Evolutionary conservation across 1,284 basidiomycete genomes (phyloP).

Genomic region (Leccinum fallax): DNA sequence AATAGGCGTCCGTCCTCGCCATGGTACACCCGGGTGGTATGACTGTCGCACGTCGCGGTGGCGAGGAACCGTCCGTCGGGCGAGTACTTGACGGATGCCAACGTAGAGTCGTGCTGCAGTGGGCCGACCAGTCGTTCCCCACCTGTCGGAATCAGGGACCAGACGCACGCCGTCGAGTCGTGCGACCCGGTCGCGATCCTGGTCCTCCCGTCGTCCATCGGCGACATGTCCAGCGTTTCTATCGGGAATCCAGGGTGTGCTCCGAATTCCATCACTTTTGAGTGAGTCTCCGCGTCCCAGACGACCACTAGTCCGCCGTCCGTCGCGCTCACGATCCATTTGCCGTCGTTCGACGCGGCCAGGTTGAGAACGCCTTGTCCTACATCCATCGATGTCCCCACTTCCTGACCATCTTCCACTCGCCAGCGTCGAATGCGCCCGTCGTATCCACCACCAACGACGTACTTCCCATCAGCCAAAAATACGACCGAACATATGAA

Average conservation of each 20-base stretch:
- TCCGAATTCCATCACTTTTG: background rate
- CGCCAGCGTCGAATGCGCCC: constrained; percentile 4
- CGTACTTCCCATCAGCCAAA: background rate
- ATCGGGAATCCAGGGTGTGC: background rate
- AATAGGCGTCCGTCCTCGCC: constrained; percentile 4
- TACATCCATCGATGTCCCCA: background rate
- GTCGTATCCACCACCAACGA: constrained; percentile 1
- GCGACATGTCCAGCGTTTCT: constrained; percentile 9
- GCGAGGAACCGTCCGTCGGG: constrained; percentile 9
- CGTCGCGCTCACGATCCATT: constrained; percentile 7
- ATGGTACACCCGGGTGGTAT: constrained; percentile 9
- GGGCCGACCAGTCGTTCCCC: constrained; percentile 7
- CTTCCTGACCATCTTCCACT: constrained; percentile 4
- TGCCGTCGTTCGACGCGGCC: background rate
- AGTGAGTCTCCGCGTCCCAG: constrained; percentile 3
- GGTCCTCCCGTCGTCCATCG: constrained; percentile 1
- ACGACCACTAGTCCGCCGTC: background rate
- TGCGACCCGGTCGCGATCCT: constrained; percentile 10
- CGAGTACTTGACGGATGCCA: constrained; percentile 8
- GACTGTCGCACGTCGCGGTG: constrained; percentile 2
- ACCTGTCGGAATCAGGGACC: constrained; percentile 5
- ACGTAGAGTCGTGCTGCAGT: constrained; percentile 1
- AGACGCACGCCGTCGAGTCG: constrained; percentile 10
- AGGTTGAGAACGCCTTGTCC: background rate
- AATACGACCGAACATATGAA: background rate